These are phyloP conservation scores for Triticum dicoccoides DNA, from an alignment of 176 grass and related monocot genomes.

Conservation along the genomic window DNA sequence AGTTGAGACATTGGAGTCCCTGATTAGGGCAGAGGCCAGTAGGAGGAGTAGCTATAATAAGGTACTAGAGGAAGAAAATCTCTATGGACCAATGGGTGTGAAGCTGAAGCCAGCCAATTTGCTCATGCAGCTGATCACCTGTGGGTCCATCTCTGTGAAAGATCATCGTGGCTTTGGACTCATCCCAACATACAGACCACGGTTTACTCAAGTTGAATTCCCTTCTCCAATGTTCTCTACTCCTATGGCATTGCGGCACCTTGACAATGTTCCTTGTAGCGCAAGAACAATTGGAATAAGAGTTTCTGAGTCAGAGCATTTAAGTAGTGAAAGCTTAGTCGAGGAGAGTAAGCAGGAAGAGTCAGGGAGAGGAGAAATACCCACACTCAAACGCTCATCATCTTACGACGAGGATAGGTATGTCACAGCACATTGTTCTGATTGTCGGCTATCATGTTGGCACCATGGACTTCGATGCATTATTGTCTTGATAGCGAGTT, in stretches of 20 bases:
- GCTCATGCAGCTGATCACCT: constrained; percentile 90
- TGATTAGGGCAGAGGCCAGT: constrained; percentile 81
- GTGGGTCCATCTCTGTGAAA: constrained; percentile 84
- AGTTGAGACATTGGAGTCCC: constrained; percentile 85
- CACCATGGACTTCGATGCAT: not conserved
- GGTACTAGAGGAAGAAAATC: constrained; percentile 63
- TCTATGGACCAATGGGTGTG: constrained; percentile 37
- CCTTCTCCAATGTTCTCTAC: constrained; percentile 68
- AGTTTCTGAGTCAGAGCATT: constrained; percentile 59
- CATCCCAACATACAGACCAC: constrained; percentile 73
- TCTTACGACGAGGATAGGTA: constrained; percentile 84
- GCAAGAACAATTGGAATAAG: constrained; percentile 45
- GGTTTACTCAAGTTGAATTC: constrained; percentile 78
- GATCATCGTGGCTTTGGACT: constrained; percentile 80
- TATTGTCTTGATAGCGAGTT: constrained; percentile 16
- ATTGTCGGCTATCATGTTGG: constrained; percentile 5
- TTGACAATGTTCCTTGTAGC: constrained; percentile 56
- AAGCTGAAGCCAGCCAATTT: constrained; percentile 83
- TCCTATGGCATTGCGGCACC: constrained; percentile 46
- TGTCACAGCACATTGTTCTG: constrained; percentile 1
- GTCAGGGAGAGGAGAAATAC: constrained; percentile 30
- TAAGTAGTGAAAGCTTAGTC: constrained; percentile 54
- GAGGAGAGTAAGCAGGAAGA: constrained; percentile 56
- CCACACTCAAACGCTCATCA: constrained; percentile 48
- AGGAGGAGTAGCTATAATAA: constrained; percentile 64